Evolutionary conservation across 2,329 filamentous ascomycete genomes (phyloP).

Genomic region (Aspergillus ruber): DNA sequence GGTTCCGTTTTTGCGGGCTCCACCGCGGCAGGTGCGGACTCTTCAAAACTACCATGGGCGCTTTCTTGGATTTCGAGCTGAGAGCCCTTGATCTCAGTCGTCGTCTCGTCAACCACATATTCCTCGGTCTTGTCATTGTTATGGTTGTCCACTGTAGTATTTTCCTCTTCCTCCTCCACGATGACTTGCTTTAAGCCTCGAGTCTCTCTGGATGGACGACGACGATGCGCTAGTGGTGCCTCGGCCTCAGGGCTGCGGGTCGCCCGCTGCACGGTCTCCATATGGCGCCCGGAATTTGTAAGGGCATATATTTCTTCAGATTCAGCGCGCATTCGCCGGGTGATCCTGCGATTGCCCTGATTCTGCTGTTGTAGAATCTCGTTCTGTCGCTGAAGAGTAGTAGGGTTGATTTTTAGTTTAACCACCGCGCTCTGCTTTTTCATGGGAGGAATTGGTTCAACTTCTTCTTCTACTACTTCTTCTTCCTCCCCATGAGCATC

Average conservation of each 20-base stretch:
- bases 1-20: slow-evolving; percentile 17
- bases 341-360: slow-evolving; percentile 44
- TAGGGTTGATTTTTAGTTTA: slow-evolving; percentile 22
- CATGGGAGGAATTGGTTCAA: slow-evolving; percentile 9
- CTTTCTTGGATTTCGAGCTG: slow-evolving; percentile 39
- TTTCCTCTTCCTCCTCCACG: slow-evolving; percentile 22
- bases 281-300: slow-evolving; percentile 54
- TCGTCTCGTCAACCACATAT: slow-evolving; percentile 45
- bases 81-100: slow-evolving; percentile 31
- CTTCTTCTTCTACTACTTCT: slow-evolving; percentile 18
- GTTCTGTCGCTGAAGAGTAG: slow-evolving; percentile 21
- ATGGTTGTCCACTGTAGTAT: slow-evolving; percentile 2
- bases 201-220: slow-evolving; percentile 26
- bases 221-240: slow-evolving; percentile 11
- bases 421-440: slow-evolving; percentile 21
- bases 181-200: slow-evolving; percentile 36
- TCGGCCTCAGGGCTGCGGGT: slow-evolving; percentile 47
- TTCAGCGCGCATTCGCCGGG: slow-evolving; percentile 53
- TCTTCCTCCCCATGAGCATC: slow-evolving; percentile 13
- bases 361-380: neutral
- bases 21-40: slow-evolving; percentile 18
- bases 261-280: slow-evolving; percentile 47
- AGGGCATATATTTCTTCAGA: slow-evolving; percentile 52
- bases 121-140: slow-evolving; percentile 29
- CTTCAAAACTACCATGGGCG: slow-evolving; percentile 29